Conservation (phyloP, 2,329 filamentous ascomycete genomes). For the Epichloe brachyelytri region DNA sequence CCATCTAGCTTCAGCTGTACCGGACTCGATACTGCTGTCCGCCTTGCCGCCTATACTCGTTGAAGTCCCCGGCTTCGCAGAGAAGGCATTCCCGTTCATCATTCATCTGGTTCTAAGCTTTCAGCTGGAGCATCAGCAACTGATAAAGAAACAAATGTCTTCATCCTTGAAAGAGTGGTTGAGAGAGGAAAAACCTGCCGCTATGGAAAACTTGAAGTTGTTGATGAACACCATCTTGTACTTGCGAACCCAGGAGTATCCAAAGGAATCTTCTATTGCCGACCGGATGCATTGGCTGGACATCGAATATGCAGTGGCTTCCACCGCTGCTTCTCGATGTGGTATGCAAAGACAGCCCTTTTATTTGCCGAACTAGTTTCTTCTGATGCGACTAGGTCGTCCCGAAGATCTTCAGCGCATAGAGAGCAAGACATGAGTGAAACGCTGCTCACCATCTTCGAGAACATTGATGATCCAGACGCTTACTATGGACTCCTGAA, state of each 20-base stretch:
- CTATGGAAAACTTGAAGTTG: constrained; percentile 53
- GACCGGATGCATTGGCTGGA: constrained; percentile 79
- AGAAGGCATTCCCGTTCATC: constrained; percentile 67
- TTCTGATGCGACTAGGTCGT: constrained; percentile 41
- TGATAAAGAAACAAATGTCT: constrained; percentile 51
- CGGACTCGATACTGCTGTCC: constrained; percentile 54
- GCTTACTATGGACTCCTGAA: constrained; percentile 85
- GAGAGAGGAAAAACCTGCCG: constrained; percentile 20
- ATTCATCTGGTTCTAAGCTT: constrained; percentile 67
- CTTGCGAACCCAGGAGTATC: constrained; percentile 65
- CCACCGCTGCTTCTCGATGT: constrained; percentile 61
- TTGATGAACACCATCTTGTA: constrained; percentile 75
- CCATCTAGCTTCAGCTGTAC: constrained; percentile 45
- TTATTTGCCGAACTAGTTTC: constrained; percentile 66
- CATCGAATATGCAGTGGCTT: constrained; percentile 58
- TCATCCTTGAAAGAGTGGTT: constrained; percentile 53
- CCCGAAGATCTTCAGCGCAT: constrained; percentile 52
- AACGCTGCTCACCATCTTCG: constrained; percentile 70
- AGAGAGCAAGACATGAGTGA: constrained; percentile 46
- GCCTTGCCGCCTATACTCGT: constrained; percentile 54
- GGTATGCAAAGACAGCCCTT: constrained; percentile 75
- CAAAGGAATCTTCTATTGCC: constrained; percentile 63
- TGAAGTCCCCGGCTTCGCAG: constrained; percentile 55
- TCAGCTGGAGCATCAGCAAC: constrained; percentile 49
- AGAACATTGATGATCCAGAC: constrained; percentile 89